phyloP scores from a whole-genome alignment of 2,329 filamentous ascomycete genomes.

The Hirsutella rhossiliensis region DNA sequence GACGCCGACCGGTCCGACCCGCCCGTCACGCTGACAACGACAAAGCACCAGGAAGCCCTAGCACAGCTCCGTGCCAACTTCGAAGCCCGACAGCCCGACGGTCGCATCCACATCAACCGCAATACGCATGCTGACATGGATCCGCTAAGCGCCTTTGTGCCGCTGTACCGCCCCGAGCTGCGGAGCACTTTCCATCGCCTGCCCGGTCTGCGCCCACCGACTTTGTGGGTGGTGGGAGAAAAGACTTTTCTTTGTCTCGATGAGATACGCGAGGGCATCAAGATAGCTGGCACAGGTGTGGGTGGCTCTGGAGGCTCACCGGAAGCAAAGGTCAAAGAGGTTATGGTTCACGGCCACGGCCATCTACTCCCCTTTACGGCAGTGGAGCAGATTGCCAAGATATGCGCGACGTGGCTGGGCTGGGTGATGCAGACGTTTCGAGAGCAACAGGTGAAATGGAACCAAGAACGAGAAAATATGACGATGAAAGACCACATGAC shows the following conservation, averaged over 20 bases:
- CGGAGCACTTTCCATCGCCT: background rate
- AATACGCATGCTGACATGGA: background rate
- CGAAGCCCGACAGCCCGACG: background rate
- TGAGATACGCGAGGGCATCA: background rate
- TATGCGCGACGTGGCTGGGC: background rate
- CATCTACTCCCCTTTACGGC: background rate
- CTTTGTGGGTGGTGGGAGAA: background rate
- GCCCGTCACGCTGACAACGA: constrained; percentile 59
- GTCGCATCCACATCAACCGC: background rate
- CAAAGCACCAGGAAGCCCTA: constrained; percentile 42
- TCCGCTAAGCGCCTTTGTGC: background rate
- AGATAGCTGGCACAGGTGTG: background rate
- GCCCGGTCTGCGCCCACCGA: background rate
- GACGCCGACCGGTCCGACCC: constrained; percentile 5
- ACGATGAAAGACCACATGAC: background rate
- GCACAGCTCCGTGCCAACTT: background rate
- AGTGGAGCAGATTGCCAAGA: background rate
- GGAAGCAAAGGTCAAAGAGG: background rate
- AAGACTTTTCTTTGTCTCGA: background rate
- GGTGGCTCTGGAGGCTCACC: background rate
- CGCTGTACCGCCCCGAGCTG: background rate
- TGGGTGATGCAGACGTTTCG: background rate
- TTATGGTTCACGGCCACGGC: background rate
- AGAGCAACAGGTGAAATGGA: background rate
- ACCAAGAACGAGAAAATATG: background rate